Conservation (phyloP, 371 early-diverging fungal genomes). For the Mortierella sp. region DNA sequence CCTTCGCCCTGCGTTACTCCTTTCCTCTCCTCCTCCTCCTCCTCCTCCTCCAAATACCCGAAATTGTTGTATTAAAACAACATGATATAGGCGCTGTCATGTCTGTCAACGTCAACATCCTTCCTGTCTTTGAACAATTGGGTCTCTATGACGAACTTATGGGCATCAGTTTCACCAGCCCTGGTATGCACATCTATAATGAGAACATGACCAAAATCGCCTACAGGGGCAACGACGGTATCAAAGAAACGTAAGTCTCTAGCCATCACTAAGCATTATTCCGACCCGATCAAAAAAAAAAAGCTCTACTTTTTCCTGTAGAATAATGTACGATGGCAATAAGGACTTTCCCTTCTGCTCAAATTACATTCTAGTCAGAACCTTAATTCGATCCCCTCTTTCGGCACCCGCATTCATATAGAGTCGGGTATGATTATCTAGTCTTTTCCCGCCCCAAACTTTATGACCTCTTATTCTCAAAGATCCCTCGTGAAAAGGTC, state of each 20-base stretch:
- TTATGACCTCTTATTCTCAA: conserved; percentile 31
- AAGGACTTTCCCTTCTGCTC: background rate
- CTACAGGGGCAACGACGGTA: conserved; percentile 18
- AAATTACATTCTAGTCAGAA: background rate
- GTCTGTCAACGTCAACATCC: conserved; percentile 30
- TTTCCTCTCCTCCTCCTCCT: no score
- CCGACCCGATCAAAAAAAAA: background rate
- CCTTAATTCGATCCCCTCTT: background rate
- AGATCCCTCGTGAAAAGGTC: conserved; percentile 26
- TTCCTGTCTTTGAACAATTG: conserved; percentile 34
- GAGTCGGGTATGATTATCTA: conserved; percentile 28
- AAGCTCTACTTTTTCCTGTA: background rate
- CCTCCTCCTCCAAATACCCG: no score
- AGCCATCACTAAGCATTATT: background rate
- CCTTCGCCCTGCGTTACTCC: background rate
- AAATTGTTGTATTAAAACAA: background rate
- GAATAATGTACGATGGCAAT: background rate
- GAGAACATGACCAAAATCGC: conserved; percentile 28
- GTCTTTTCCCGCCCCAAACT: conserved; percentile 39
- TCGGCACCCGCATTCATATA: background rate
- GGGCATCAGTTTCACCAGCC: conserved; percentile 16
- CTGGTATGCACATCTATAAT: conserved; percentile 23
- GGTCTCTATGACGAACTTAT: conserved; percentile 29
- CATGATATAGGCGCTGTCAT: conserved; percentile 25
- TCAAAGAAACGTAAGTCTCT: conserved; percentile 23